These are phyloP conservation scores for Pseudocercospora musae DNA, from an alignment of 2,329 filamentous ascomycete genomes.

Conservation along the genomic window DNA sequence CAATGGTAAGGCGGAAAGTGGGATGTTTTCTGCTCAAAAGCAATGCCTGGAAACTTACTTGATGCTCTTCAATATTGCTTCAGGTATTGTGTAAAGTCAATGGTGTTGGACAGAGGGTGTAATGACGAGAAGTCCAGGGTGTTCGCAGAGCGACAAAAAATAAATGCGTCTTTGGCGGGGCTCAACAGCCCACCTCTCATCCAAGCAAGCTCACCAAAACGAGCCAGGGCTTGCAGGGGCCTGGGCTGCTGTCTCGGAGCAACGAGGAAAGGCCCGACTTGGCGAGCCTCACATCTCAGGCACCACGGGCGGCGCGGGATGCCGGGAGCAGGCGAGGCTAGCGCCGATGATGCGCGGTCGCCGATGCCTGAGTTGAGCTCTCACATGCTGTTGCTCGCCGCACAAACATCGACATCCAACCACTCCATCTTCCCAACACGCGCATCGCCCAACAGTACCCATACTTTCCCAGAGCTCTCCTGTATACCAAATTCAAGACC, in stretches of 20 bases:
- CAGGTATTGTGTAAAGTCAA: neutral
- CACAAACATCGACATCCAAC: slow-evolving; percentile 8
- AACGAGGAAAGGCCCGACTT: neutral
- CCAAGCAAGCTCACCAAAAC: neutral
- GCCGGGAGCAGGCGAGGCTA: neutral
- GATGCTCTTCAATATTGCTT: neutral
- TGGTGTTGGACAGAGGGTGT: neutral
- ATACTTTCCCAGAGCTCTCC: neutral
- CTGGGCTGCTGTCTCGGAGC: neutral
- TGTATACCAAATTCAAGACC: neutral
- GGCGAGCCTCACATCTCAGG: neutral
- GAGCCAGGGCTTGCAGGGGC: neutral
- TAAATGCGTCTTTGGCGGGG: neutral
- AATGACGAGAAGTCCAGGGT: neutral
- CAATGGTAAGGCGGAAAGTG: neutral
- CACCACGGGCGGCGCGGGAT: neutral
- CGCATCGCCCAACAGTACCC: neutral
- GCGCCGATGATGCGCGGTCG: neutral
- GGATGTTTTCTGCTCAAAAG: neutral
- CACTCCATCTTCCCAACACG: neutral
- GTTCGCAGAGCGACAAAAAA: neutral
- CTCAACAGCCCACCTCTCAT: neutral
- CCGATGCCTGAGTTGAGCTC: neutral
- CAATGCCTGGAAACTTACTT: neutral
- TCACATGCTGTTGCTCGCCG: slow-evolving; percentile 4